Evolutionary conservation across 306 rosid genomes (phyloP).

Genomic region (cucumber (Cucumis sativus)): Cucumber_9930_V3 NC_026660.2:29710001-29710500

Average conservation of each 20-base stretch:
- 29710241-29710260: not conserved
- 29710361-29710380: not conserved
- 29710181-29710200: not conserved
- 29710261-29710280: not conserved
- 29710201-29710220: not conserved
- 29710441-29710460: too few relatives aligned
- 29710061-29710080: not conserved
- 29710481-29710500: too few relatives aligned
- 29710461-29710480: too few relatives aligned
- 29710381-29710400: not conserved
- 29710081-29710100: not conserved
- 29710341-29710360: too few relatives aligned
- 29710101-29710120: not conserved
- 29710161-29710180: not conserved
- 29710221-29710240: not conserved
- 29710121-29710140: not conserved
- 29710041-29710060: not conserved
- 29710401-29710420: not conserved
- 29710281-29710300: slow-evolving; percentile 1
- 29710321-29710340: not conserved
- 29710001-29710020: not conserved
- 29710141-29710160: not conserved
- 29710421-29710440: too few relatives aligned
- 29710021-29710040: too few relatives aligned
- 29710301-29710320: not conserved